Percentiles rank a stretch among this genome's conserved stretches.
These are phyloP conservation scores for Penicillium mononematosum DNA, from an alignment of 495 filamentous ascomycete genomes.

Conservation along the genomic window DNA sequence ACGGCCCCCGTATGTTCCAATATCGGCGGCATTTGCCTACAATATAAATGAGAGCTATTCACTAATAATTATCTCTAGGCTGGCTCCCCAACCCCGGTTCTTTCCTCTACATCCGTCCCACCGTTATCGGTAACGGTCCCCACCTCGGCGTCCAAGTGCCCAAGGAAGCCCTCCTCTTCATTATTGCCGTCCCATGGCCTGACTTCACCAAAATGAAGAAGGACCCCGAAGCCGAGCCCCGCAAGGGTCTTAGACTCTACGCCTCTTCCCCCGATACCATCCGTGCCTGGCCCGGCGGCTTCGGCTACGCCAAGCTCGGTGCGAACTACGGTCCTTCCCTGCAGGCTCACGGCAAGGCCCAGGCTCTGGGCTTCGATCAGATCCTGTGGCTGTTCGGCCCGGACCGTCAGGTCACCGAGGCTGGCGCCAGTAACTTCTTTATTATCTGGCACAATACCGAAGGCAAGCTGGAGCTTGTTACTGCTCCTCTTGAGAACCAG, in stretches of 20 bases:
- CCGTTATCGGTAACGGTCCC: conserved; percentile 76
- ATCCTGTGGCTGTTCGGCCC: conserved; percentile 87
- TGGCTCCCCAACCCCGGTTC: conserved; percentile 69
- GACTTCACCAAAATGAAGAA: conserved; percentile 43
- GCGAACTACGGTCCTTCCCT: conserved; percentile 88
- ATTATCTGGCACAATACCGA: conserved; percentile 72
- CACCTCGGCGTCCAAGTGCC: conserved; percentile 81
- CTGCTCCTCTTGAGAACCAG: conserved; percentile 75
- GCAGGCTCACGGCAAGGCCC: conserved; percentile 70
- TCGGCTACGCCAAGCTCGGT: conserved; percentile 85
- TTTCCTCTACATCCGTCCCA: conserved; percentile 81
- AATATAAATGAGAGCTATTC: neutral
- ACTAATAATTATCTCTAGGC: conserved; percentile 37
- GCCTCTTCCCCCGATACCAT: conserved; percentile 74
- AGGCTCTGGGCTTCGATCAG: conserved; percentile 72
- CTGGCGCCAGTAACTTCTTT: conserved; percentile 92
- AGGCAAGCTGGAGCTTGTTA: conserved; percentile 70
- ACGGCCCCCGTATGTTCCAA: conserved; percentile 39
- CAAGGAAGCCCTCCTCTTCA: conserved; percentile 78
- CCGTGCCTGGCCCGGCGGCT: conserved; percentile 90
- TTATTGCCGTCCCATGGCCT: conserved; percentile 76
- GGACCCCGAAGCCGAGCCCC: conserved; percentile 24
- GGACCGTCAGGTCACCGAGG: conserved; percentile 78
- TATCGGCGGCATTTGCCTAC: neutral
- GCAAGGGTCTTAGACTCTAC: conserved; percentile 68